Percentiles rank a stretch among this genome's conserved stretches.
These are phyloP conservation scores for Plantago lanceolata DNA, from an alignment of 305 asterid species.

Conservation along the genomic window DNA sequence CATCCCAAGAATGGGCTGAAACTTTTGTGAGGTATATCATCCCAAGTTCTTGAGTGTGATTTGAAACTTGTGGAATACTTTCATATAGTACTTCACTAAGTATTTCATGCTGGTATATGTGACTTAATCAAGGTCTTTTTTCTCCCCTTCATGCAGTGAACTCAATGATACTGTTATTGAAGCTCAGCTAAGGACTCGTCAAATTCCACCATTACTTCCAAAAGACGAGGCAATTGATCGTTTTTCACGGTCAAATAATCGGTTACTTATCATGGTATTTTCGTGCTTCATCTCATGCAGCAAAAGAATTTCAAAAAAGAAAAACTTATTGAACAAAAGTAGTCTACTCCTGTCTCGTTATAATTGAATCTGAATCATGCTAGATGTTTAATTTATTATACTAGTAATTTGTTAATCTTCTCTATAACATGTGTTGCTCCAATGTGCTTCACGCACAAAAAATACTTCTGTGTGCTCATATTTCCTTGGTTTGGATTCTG, in stretches of 20 bases:
- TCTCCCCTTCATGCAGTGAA: conserved; percentile 43
- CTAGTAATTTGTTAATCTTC: too few relatives aligned
- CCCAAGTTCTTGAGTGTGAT: conserved; percentile 2
- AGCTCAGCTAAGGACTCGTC: conserved; percentile 79
- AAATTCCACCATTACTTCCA: conserved; percentile 78
- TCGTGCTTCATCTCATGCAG: conserved; percentile 14
- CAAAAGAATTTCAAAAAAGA: background rate
- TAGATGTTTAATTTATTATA: too few relatives aligned
- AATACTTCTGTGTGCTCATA: too few relatives aligned
- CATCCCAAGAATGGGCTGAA: conserved; percentile 96
- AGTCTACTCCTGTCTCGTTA: too few relatives aligned
- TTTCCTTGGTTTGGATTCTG: background rate
- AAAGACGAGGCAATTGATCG: conserved; percentile 53
- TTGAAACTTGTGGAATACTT: background rate
- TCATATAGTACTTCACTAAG: conserved; percentile 3
- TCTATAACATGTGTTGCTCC: too few relatives aligned
- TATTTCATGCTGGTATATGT: conserved; percentile 12
- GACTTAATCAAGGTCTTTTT: conserved; percentile 18
- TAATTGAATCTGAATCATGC: too few relatives aligned
- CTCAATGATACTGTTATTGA: conserved; percentile 86
- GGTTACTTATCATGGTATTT: conserved; percentile 76
- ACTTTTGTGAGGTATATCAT: conserved; percentile 70
- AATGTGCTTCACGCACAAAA: too few relatives aligned
- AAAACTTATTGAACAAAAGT: background rate
- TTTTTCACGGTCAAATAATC: conserved; percentile 51